phyloP scores from a whole-genome alignment of 805 yeast genomes.

The Candida parachauliodes region DNA sequence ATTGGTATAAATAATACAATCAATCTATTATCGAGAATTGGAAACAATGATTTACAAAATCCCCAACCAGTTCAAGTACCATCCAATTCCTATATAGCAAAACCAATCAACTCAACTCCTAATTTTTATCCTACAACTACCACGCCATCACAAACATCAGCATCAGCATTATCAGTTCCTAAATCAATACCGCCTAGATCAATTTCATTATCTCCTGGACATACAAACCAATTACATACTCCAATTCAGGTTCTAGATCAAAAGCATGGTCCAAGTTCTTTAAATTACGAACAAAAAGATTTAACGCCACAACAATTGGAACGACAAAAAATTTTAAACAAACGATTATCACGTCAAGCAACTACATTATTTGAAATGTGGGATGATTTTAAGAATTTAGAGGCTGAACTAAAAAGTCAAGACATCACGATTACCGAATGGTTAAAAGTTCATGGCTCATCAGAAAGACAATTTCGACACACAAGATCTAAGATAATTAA shows the following conservation, averaged over 20 bases:
- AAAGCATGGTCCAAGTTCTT: no score
- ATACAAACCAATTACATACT: neutral
- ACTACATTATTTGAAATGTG: constrained; percentile 28
- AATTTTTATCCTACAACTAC: neutral
- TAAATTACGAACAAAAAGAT: neutral
- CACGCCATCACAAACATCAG: neutral
- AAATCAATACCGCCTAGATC: constrained; percentile 1
- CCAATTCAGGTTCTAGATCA: no score
- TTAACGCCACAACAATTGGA: constrained; percentile 12
- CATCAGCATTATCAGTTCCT: neutral
- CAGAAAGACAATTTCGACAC: constrained; percentile 27
- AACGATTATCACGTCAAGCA: constrained; percentile 27
- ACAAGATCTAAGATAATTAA: constrained; percentile 25
- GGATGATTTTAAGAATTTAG: constrained; percentile 30
- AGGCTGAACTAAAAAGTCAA: constrained; percentile 19
- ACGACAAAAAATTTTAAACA: constrained; percentile 17
- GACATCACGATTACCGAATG: constrained; percentile 26
- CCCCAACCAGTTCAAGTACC: constrained; percentile 2
- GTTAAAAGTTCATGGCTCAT: constrained; percentile 27
- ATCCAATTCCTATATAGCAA: constrained; percentile 5
- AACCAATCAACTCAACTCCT: neutral
- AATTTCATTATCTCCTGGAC: constrained; percentile 2
- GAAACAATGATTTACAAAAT: constrained; percentile 4
- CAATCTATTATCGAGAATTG: constrained; percentile 16
- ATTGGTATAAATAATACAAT: constrained; percentile 15